phyloP scores from a whole-genome alignment of 2,329 filamentous ascomycete species.

The Alternaria dauci region DNA sequence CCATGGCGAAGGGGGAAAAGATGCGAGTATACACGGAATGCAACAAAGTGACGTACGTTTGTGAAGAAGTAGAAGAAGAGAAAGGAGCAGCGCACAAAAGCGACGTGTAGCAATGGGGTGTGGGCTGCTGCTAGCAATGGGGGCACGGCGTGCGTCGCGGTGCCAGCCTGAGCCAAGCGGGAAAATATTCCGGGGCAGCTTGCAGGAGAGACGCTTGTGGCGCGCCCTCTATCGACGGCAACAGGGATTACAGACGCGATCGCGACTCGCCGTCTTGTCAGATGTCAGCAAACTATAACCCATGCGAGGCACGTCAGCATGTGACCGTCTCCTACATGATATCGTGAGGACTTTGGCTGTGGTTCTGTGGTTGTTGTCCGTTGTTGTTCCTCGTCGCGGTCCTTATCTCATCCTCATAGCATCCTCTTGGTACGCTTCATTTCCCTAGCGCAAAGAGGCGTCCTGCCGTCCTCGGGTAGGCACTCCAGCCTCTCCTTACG shows the following conservation, averaged over 20 bases:
- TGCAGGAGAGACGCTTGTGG: constrained; percentile 8
- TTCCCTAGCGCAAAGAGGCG: constrained; percentile 12
- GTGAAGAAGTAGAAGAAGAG: neutral
- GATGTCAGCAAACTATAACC: neutral
- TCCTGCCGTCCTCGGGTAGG: constrained; percentile 9
- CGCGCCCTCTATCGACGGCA: neutral
- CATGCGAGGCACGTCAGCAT: constrained; percentile 16
- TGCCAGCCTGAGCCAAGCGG: constrained; percentile 7
- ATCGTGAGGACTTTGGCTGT: neutral
- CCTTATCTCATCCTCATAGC: neutral
- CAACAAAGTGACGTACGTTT: neutral
- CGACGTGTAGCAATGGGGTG: neutral
- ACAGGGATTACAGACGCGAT: constrained; percentile 9
- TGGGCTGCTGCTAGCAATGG: constrained; percentile 7
- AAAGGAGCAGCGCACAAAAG: neutral
- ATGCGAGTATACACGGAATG: neutral
- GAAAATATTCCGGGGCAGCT: constrained; percentile 15
- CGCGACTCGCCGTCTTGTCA: neutral
- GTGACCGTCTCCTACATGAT: constrained; percentile 6
- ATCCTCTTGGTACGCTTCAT: neutral
- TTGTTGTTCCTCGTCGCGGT: neutral
- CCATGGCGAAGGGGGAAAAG: constrained; percentile 15
- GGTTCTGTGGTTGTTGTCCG: neutral
- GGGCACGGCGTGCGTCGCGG: constrained; percentile 16
- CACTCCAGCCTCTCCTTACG: constrained; percentile 1